Evolutionary conservation across 257 asterid species (phyloP), one percentile per base, ranked within the genome.

Genomic region (Osmanthus fragrans): DNA sequence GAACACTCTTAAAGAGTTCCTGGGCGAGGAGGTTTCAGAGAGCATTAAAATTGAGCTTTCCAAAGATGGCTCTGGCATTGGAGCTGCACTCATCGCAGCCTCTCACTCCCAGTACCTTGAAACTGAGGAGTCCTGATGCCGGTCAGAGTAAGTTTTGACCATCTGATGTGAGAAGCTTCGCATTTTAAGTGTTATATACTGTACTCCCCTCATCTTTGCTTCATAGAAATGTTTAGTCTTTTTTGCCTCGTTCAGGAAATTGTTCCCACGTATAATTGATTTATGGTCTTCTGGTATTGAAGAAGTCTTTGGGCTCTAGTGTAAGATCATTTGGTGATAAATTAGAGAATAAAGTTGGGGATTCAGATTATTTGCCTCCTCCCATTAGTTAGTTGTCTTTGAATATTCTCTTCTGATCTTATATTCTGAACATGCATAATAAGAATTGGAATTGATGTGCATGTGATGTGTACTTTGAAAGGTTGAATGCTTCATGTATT

Each of bases 1-100:
- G 23, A 68, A 65, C 84, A 72, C 96, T 5, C 91, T 94, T 27
- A 76, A 85, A 27, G 97, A 94, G 79, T 81, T 94, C 33, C 84
- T 92, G n/a, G 97, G 96, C 19, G 96, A 92, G 4, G 91, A 87
- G 15, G 82, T 76, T 36, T 80, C 77, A 1, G 85, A 81, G 7
- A 71, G 25, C 33, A 45, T 87, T 0, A 81, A 82, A 9, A 63
- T 89, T 30, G 80, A 87, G 87, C 96, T 69, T 13, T 86, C 97
- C 4, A 88, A 88, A 33, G 98, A 93, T 18, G 98, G 99, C 23
- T 96, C 98, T 9, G 98, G 97, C 60, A 80, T 88, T 13, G 99
- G 99, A 58, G 98, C 98, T 21, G 98, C 98, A 36, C 98, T 96
- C 37, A 77, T 96, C 4, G 98, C 97, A 0, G 99, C 98, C 19